These are phyloP conservation scores for Pseudocercospora macadamiae DNA, from an alignment of 2,329 filamentous ascomycete genomes.

Conservation along the genomic window DNA sequence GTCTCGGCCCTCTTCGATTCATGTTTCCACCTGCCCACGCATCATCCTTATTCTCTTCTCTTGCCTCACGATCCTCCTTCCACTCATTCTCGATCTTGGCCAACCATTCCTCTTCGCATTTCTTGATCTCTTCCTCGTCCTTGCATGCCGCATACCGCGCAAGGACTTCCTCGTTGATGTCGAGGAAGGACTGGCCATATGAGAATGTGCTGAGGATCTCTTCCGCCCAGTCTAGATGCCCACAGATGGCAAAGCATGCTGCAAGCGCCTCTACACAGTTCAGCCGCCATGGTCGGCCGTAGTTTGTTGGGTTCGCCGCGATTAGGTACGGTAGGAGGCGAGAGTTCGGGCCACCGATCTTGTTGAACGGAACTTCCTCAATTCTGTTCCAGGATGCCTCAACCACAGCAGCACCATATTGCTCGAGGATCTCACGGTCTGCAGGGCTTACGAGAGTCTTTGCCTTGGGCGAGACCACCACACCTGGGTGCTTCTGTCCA, in stretches of 20 bases:
- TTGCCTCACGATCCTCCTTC: conserved; percentile 71
- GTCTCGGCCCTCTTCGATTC: conserved; percentile 65
- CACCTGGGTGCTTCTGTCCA: conserved; percentile 87
- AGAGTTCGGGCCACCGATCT: conserved; percentile 92
- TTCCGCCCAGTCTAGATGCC: conserved; percentile 86
- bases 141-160: conserved; percentile 83
- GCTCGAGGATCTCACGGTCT: conserved; percentile 78
- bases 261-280: conserved; percentile 96
- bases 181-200: conserved; percentile 84
- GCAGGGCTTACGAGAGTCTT: conserved; percentile 82
- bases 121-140: conserved; percentile 81
- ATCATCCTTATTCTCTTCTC: conserved; percentile 65
- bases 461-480: conserved; percentile 94
- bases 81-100: conserved; percentile 89
- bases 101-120: conserved; percentile 84
- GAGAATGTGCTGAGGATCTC: conserved; percentile 81
- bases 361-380: conserved; percentile 84
- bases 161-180: conserved; percentile 83
- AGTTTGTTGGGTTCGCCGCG: conserved; percentile 95
- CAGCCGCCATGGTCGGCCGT: conserved; percentile 89
- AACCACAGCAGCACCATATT: conserved; percentile 91
- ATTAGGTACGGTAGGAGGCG: conserved; percentile 90
- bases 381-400: conserved; percentile 97
- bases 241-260: conserved; percentile 90
- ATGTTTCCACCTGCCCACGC: conserved; percentile 91